phyloP scores from a whole-genome alignment of 768 basidiomycete species.

The Boletus subparvulus region DNA sequence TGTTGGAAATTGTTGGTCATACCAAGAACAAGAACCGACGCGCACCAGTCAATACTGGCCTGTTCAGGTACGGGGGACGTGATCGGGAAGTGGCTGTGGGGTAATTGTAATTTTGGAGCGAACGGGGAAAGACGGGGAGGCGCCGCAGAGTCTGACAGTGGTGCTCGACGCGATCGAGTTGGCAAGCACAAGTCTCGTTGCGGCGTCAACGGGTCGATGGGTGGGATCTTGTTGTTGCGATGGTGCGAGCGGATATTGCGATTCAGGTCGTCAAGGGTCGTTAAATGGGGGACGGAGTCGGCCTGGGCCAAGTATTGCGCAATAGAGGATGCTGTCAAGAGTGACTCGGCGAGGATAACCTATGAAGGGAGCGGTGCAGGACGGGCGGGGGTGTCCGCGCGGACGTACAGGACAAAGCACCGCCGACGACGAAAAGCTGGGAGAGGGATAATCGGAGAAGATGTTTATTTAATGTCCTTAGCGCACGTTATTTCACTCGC shows the following conservation, averaged over 20 bases:
- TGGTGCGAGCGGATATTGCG: slow-evolving; percentile 9
- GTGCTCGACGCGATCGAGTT: slow-evolving; percentile 5
- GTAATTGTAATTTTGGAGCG: slow-evolving; percentile 29
- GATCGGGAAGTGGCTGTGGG: slow-evolving; percentile 36
- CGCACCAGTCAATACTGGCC: slow-evolving; percentile 31
- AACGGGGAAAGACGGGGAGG: slow-evolving; percentile 23
- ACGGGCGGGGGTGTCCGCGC: background rate
- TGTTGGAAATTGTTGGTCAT: slow-evolving; percentile 38
- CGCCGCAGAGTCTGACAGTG: slow-evolving; percentile 6
- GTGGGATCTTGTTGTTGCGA: background rate
- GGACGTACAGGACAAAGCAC: slow-evolving; percentile 15
- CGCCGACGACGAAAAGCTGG: slow-evolving; percentile 12
- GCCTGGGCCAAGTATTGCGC: too few relatives aligned
- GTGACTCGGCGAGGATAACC: slow-evolving; percentile 7
- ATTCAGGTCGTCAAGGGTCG: slow-evolving; percentile 30
- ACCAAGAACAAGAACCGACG: slow-evolving; percentile 31
- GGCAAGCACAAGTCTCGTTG: background rate
- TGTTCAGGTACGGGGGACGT: slow-evolving; percentile 31
- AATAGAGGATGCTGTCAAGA: background rate
- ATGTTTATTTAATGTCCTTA: slow-evolving; percentile 26
- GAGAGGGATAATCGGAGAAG: slow-evolving; percentile 8
- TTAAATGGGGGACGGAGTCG: slow-evolving; percentile 13
- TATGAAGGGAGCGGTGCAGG: slow-evolving; percentile 3
- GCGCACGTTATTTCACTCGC: slow-evolving; percentile 14
- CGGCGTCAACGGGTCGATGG: background rate